Conservation (phyloP, 2,329 filamentous ascomycete genomes). For the Monosporascus sp. region DNA sequence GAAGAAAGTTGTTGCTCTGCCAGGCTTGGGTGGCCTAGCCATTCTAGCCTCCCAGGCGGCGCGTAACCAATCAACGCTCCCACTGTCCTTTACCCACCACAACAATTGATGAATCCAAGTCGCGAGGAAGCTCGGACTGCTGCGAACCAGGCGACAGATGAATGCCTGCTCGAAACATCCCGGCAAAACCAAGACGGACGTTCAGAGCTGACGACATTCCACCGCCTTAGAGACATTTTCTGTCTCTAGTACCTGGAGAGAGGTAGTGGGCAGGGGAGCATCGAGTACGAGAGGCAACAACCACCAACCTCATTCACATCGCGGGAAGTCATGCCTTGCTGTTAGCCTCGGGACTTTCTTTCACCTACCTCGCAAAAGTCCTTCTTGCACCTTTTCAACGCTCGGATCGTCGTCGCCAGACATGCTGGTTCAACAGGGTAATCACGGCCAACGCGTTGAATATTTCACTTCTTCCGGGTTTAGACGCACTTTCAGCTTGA, state of each 20-base stretch:
- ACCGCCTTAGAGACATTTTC: background rate
- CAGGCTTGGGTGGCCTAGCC: background rate
- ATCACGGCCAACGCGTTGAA: constrained; percentile 5
- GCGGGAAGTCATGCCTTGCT: background rate
- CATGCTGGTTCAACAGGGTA: constrained; percentile 9
- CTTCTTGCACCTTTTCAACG: constrained; percentile 1
- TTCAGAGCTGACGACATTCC: background rate
- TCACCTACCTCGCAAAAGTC: background rate
- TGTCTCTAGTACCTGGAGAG: background rate
- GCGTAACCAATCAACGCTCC: background rate
- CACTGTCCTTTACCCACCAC: background rate
- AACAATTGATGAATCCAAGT: background rate
- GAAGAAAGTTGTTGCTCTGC: background rate
- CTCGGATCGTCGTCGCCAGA: constrained; percentile 4
- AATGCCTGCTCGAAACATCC: background rate
- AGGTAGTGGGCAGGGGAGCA: background rate
- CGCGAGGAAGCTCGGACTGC: background rate
- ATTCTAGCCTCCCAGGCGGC: background rate
- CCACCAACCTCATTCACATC: background rate
- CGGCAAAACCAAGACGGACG: background rate
- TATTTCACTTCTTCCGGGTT: constrained; percentile 4
- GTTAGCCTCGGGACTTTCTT: background rate
- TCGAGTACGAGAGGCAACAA: background rate
- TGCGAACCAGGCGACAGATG: background rate
- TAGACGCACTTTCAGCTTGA: background rate